Conservation (phyloP, 768 basidiomycete species). For the Tricholoma hemisulphureum region DNA sequence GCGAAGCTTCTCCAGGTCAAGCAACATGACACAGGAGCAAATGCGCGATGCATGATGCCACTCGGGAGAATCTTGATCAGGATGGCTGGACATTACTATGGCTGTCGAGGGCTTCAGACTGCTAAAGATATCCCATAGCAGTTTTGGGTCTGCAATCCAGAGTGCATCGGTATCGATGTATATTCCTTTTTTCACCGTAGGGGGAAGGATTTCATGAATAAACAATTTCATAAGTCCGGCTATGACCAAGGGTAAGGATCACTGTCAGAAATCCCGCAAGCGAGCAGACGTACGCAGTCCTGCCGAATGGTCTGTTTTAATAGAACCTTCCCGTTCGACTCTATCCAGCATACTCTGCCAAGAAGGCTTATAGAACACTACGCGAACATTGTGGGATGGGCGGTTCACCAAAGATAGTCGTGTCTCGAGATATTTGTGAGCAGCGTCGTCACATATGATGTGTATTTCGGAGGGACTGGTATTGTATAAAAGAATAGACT, state of each 20-base stretch:
- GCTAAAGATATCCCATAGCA: constrained; percentile 45
- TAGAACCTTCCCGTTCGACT: constrained; percentile 44
- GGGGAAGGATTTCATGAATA: constrained; percentile 49
- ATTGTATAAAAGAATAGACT: constrained; percentile 41
- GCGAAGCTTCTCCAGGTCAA: constrained; percentile 46
- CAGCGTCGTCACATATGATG: constrained; percentile 44
- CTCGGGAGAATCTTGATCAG: constrained; percentile 36
- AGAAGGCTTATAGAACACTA: constrained; percentile 43
- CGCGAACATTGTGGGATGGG: constrained; percentile 34
- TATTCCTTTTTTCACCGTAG: constrained; percentile 42
- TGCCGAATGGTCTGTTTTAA: constrained; percentile 46
- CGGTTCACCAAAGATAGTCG: constrained; percentile 39
- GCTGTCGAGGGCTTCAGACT: constrained; percentile 33
- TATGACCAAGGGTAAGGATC: constrained; percentile 13
- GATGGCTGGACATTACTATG: constrained; percentile 45
- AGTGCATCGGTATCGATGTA: constrained; percentile 53
- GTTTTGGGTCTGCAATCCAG: constrained; percentile 45
- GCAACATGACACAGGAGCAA: constrained; percentile 54
- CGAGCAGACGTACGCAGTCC: constrained; percentile 40
- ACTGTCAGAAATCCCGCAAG: neutral
- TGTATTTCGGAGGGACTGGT: constrained; percentile 40
- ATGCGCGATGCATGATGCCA: constrained; percentile 49
- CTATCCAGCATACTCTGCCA: constrained; percentile 42
- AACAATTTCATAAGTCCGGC: constrained; percentile 55
- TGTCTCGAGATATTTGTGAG: constrained; percentile 37